Evolutionary conservation across 2,329 filamentous ascomycete species (phyloP), one percentile per base, ranked within the genome.

Genomic region (Trichoderma arundinaceum): DNA sequence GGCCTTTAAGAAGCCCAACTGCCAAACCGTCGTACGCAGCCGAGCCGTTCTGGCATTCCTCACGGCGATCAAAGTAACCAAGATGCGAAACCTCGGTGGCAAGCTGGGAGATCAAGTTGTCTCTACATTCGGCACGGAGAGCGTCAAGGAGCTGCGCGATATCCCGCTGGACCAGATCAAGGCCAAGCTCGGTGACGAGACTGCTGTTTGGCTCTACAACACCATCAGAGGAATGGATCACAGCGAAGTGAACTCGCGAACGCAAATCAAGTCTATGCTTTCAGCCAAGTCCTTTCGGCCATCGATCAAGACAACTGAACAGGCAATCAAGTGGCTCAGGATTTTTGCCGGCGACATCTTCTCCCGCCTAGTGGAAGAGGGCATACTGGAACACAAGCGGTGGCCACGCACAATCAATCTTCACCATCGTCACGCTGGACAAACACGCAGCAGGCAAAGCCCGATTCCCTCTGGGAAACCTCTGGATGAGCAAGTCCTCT

Each of bases 221-320:
- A 90, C 90, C 10, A 90, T 98, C 61, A 88, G 95, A 10, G 95
- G 95, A 1, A 87, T 94, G 67, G 95, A 99, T 76, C 81, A 83
- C 57, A 95, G 90, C 72, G 94, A 97, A 77, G 92, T 99, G 70
- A 97, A 92, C 73, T 86, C 92, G 33, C 85, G 94, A 59, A 97
- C 93, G 1, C 92, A 95, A 73, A 97, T 97, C 80, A 97, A 98
- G 76, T 95, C 91, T 15, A 98, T 99, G 94, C 83, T 98, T 13
- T 97, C 93, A 1, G 94, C 95, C 19, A 99, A 99, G 75, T 96
- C 93, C 0, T 99, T 99, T 73, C 85, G 92, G 32, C 95, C 95
- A 0, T 88, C 85, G 64, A 94, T 98, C 74, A 91, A 88, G 70
- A 90, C 84, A 2, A 80, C 86, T 17, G 92, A 95, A 22, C 92